Percentiles rank a stretch among this genome's conserved stretches.
These are phyloP conservation scores for Malassezia arunalokei DNA, from an alignment of 1,284 basidiomycete species.

Conservation along the genomic window DNA sequence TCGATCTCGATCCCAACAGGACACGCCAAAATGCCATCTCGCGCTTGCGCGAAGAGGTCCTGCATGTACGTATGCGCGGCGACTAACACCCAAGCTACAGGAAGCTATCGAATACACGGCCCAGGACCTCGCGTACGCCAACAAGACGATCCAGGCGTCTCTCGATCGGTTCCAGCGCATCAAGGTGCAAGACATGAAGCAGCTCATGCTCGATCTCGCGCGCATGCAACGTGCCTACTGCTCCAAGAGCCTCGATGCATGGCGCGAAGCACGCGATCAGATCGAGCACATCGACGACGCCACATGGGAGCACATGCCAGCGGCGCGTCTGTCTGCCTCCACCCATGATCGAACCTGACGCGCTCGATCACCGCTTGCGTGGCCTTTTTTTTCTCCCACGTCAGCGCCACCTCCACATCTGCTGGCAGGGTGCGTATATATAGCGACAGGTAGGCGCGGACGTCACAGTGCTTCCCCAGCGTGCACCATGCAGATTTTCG, in stretches of 20 bases:
- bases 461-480: not conserved
- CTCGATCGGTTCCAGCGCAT: slow-evolving; percentile 95
- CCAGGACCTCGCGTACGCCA: slow-evolving; percentile 74
- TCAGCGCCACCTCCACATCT: slow-evolving; percentile 13
- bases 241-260: not conserved
- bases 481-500: slow-evolving; percentile 33
- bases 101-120: slow-evolving; percentile 34
- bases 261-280: slow-evolving; percentile 1
- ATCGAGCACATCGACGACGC: not conserved
- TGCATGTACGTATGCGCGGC: slow-evolving; percentile 12
- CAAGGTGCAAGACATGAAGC: slow-evolving; percentile 86
- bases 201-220: slow-evolving; percentile 82
- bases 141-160: slow-evolving; percentile 89
- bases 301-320: slow-evolving; percentile 8
- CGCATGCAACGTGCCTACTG: slow-evolving; percentile 88
- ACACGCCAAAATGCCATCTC: slow-evolving; percentile 82
- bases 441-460: not conserved
- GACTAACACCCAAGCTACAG: slow-evolving; percentile 18
- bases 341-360: not conserved
- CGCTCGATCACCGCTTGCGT: slow-evolving; percentile 17
- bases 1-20: slow-evolving; percentile 94
- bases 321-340: not conserved
- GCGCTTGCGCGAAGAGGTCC: slow-evolving; percentile 84
- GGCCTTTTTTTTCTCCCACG: not conserved
- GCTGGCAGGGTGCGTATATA: not conserved